Evolutionary conservation across 257 asterid genomes (phyloP).

Genomic region (Solanum dulcamara): DNA sequence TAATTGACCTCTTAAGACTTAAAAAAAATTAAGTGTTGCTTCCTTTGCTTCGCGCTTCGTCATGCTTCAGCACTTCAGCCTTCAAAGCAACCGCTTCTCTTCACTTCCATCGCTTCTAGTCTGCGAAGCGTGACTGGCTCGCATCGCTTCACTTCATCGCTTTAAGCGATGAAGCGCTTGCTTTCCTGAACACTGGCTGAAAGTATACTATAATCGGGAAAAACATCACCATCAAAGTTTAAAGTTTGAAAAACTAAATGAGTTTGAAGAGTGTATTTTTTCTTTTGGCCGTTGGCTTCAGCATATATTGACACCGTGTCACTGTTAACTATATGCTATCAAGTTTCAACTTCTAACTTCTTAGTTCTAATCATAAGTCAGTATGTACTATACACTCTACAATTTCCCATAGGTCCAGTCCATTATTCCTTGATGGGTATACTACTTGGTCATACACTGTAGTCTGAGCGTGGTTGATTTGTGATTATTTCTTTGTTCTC

Average conservation of each 20-base stretch:
- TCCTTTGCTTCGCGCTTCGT: no score
- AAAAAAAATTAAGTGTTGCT: no score
- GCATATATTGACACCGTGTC: neutral
- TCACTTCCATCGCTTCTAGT: no score
- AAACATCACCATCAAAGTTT: neutral
- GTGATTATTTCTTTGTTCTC: neutral
- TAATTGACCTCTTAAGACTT: no score
- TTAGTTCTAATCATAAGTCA: neutral
- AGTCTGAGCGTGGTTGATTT: neutral
- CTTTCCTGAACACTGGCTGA: no score
- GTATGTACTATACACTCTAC: neutral
- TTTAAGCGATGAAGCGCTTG: no score
- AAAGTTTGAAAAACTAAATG: neutral
- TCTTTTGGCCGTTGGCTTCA: neutral
- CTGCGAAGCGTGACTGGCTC: no score
- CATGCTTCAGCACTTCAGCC: no score
- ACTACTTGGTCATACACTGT: neutral
- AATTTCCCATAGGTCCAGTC: neutral
- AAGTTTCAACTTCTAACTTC: neutral
- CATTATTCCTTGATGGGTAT: neutral
- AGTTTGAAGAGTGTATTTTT: neutral
- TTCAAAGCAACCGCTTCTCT: no score
- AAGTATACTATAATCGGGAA: neutral
- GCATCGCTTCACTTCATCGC: no score
- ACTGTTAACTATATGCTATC: neutral